These are phyloP conservation scores for Pulveroboletus sp. DNA, from an alignment of 768 basidiomycete genomes.

Conservation along the genomic window DNA sequence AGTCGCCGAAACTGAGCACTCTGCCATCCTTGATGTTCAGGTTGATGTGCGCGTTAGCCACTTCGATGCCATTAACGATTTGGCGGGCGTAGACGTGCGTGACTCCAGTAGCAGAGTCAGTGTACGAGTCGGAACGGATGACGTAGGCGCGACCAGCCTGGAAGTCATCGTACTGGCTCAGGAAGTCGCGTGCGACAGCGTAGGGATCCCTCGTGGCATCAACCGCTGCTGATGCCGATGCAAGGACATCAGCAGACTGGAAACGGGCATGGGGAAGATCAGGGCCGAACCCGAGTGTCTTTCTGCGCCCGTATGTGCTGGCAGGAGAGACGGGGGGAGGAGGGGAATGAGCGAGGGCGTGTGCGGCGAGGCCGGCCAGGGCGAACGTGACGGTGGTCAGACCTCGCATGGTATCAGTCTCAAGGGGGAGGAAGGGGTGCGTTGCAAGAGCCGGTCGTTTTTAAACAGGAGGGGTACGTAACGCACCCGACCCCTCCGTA, in stretches of 20 bases:
- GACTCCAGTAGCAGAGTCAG: slow-evolving; percentile 78
- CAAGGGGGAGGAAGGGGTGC: neutral
- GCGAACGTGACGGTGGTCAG: slow-evolving; percentile 60
- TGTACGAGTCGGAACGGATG: slow-evolving; percentile 82
- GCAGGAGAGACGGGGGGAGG: slow-evolving; percentile 13
- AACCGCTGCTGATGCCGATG: slow-evolving; percentile 33
- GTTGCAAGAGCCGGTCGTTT: slow-evolving; percentile 2
- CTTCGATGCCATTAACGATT: slow-evolving; percentile 78
- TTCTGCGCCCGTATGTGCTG: slow-evolving; percentile 40
- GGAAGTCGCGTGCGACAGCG: slow-evolving; percentile 60
- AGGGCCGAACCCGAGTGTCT: slow-evolving; percentile 90
- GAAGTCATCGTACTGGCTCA: slow-evolving; percentile 37
- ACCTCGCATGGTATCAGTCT: slow-evolving; percentile 47
- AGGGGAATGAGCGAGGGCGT: slow-evolving; percentile 42
- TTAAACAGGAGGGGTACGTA: slow-evolving; percentile 22
- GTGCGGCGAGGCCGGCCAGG: slow-evolving; percentile 55
- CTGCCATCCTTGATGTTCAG: slow-evolving; percentile 83
- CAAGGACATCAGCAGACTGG: slow-evolving; percentile 37
- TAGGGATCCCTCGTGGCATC: slow-evolving; percentile 44
- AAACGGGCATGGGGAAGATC: slow-evolving; percentile 69
- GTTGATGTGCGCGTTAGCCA: slow-evolving; percentile 89
- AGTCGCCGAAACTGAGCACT: slow-evolving; percentile 84
- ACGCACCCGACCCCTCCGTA: slow-evolving; percentile 2
- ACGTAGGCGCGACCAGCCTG: slow-evolving; percentile 41
- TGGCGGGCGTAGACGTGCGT: slow-evolving; percentile 89